These are phyloP conservation scores for Apiotrichum gamsii DNA, from an alignment of 1,284 basidiomycete genomes.

Conservation along the genomic window DNA sequence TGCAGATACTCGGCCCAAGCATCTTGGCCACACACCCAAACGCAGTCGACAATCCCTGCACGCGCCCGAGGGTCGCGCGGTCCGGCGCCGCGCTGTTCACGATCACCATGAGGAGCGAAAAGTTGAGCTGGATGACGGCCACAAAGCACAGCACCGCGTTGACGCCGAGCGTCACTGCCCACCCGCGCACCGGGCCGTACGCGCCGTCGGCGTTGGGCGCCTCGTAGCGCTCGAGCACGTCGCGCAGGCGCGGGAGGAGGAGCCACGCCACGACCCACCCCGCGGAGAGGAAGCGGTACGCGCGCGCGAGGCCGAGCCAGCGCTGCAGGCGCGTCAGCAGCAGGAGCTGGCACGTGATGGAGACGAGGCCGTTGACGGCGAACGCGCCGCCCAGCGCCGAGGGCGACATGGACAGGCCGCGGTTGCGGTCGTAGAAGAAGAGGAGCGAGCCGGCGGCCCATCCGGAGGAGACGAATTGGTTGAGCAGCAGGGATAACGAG, in stretches of 20 bases:
- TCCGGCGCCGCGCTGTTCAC: conserved; percentile 40
- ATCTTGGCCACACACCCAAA: conserved; percentile 41
- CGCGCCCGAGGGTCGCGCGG: conserved; percentile 36
- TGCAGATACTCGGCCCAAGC: conserved; percentile 38
- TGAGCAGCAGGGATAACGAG: conserved; percentile 34
- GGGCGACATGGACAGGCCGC: conserved; percentile 40
- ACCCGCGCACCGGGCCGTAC: conserved; percentile 25
- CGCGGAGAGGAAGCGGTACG: conserved; percentile 34
- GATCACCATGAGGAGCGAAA: conserved; percentile 38
- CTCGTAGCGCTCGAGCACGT: conserved; percentile 29
- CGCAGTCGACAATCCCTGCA: conserved; percentile 42
- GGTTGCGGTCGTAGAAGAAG: conserved; percentile 41
- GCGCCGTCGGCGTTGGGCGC: conserved; percentile 11
- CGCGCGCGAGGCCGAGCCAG: conserved; percentile 28
- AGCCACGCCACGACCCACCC: conserved; percentile 39
- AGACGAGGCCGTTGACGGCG: conserved; percentile 42
- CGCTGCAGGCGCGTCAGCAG: conserved; percentile 38
- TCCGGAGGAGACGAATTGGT: conserved; percentile 36
- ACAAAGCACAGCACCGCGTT: conserved; percentile 33
- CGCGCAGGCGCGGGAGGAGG: conserved; percentile 33
- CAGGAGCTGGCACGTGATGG: conserved; percentile 38
- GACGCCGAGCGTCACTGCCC: conserved; percentile 31
- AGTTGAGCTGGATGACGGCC: conserved; percentile 30
- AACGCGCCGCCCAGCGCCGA: conserved; percentile 41
- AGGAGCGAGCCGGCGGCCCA: conserved; percentile 39